Evolutionary conservation across 2,329 filamentous ascomycete genomes (phyloP).

Genomic region (Claviceps spartinae): DNA sequence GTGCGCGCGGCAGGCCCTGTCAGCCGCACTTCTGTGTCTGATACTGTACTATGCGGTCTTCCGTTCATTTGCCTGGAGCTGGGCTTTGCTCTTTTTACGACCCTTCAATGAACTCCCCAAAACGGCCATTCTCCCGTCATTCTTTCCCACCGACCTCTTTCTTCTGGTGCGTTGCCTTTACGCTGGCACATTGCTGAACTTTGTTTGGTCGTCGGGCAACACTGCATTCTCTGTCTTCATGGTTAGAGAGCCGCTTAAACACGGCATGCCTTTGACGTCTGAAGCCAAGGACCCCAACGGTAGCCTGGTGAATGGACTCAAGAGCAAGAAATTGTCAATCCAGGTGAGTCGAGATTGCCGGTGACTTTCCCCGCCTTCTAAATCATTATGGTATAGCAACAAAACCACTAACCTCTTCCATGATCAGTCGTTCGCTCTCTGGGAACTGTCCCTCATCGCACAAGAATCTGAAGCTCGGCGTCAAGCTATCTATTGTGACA

Average conservation of each 20-base stretch:
- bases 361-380: neutral
- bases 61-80: conserved; percentile 51
- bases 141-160: conserved; percentile 42
- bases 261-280: conserved; percentile 66
- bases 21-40: conserved; percentile 31
- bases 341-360: conserved; percentile 36
- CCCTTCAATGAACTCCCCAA: conserved; percentile 64
- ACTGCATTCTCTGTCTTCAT: conserved; percentile 69
- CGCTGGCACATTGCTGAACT: conserved; percentile 52
- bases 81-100: conserved; percentile 56
- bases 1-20: conserved; percentile 26
- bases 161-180: conserved; percentile 42
- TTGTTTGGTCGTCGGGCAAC: conserved; percentile 69
- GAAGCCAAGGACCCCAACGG: conserved; percentile 87
- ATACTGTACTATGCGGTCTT: conserved; percentile 50
- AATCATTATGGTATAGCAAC: neutral
- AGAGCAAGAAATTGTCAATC: conserved; percentile 66
- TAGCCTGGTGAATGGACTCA: conserved; percentile 71
- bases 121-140: conserved; percentile 47
- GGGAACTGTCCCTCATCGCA: conserved; percentile 76
- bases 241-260: conserved; percentile 69
- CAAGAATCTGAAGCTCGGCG: conserved; percentile 61
- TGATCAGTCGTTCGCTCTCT: conserved; percentile 67
- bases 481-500: conserved; percentile 72
- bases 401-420: conserved; percentile 9